Evolutionary conservation across 257 asterid genomes (phyloP), one percentile per base, ranked within the genome.

Genomic region (Henckelia pumila): DNA sequence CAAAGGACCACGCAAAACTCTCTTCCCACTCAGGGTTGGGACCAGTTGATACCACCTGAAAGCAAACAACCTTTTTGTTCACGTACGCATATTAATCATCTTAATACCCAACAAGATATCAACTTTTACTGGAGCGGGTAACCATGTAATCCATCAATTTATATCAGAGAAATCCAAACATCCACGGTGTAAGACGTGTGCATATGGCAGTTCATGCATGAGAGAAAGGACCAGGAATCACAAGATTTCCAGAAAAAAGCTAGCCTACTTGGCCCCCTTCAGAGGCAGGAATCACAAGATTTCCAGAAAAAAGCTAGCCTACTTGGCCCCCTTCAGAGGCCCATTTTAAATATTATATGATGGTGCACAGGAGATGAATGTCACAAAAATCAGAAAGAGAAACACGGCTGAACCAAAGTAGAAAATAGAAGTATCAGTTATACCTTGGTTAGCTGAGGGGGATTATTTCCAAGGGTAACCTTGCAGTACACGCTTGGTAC

Each of bases 21-120:
- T 93, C 99, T 0, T 91, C 99, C 88, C 97, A 93, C 67, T 88
- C 96, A 22, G 99, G 99, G 69, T 91, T 93, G 68, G 99, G 97
- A 44, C 97, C 96, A 28, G 95, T 93, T 7, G 99, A 88, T 78
- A 85, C 86, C 78, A 93, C 85, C 99, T 93, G 77, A 70, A 10
- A 68, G 71, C 33, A 71, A 69, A 70, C 13, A 26, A 68, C 55
- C 47, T 55, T 72, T 52, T 60, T 1, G 57, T 53, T 35, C 23
- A 75, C 58, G 29, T 53, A 13, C 3, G 50, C 50, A 40, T 1
- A 40, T n/a, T n/a, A n/a, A n/a, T n/a, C n/a, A n/a, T n/a, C n/a
- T 40, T 40, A 40, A 13, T 3, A 40, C 50, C n/a, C 17, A 13
- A 11, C 50, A 4, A 40, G n/a, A 40, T 40, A 40, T 40, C n/a